Evolutionary conservation across 257 asterid species (phyloP), one percentile per base, ranked within the genome.

Genomic region (Primulina huaijiensis): DNA sequence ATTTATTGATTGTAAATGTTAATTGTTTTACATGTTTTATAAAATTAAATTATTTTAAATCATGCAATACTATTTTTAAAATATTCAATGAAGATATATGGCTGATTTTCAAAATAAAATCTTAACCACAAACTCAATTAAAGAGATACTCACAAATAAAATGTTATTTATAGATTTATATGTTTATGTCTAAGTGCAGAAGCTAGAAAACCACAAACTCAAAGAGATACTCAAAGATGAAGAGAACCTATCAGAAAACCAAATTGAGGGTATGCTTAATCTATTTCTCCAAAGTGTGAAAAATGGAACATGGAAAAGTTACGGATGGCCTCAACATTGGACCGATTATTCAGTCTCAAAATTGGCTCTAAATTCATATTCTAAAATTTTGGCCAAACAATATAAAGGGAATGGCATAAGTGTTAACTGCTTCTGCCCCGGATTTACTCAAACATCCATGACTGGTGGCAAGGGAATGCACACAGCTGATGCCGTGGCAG

Each of bases 241-340:
- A 56, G 78, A 84, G 50, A 83, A 81, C 0, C 40, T 88, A 63
- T 68, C 82, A 16, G 90, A 82, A 53, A 70, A 46, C 6, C 57
- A 86, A 38, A 80, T 88, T 10, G 86, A 90, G 9, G 73, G 34
- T 33, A 86, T 90, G 82, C 68, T 88, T 1, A 50, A 64, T 4
- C 20, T 77, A 55, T 90, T 90, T 70, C 73, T 90, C 6, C 82
- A 82, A n/a, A 62, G 81, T 23, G 93, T 85, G 68, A 88, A 78
- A 61, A 75, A 69, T 30, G 89, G 83, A 69, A 85, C 75, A 16
- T 90, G 96, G 90, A 31, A 77, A 77, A 79, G 59, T 29, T 75
- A 81, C 31, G 97, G 97, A 11, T 90, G 97, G 97, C 96, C 97
- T 3, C 67, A 78, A 62, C 75, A 86, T 3, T 90, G 97, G 97